Evolutionary conservation across 2,329 filamentous ascomycete genomes (phyloP).

Genomic region (Ilyonectria robusta): DNA sequence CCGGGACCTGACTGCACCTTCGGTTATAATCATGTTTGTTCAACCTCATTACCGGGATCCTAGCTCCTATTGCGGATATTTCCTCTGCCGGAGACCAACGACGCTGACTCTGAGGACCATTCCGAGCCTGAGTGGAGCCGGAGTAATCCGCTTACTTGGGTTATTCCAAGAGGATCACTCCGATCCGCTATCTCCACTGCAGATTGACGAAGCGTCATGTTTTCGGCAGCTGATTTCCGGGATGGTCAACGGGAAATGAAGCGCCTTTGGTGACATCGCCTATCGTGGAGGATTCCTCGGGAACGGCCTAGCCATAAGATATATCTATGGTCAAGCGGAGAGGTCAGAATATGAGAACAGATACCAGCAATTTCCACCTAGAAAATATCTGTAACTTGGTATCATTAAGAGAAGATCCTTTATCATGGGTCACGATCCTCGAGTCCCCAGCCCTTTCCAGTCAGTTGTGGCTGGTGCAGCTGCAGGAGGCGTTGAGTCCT

Average conservation of each 20-base stretch:
- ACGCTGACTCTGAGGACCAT: not conserved
- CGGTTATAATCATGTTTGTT: not conserved
- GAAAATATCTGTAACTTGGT: not conserved
- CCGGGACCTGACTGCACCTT: not conserved
- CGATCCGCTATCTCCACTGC: not conserved
- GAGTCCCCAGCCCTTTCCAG: constrained; percentile 16
- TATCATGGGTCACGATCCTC: not conserved
- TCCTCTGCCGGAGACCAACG: not conserved
- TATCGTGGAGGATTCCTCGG: not conserved
- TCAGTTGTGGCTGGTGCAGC: constrained; percentile 22
- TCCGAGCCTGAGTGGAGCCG: not conserved
- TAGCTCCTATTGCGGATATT: not conserved
- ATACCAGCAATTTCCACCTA: not conserved
- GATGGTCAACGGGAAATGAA: not conserved
- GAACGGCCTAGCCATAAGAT: not conserved
- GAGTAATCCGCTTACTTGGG: not conserved
- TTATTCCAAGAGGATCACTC: not conserved
- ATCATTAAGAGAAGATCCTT: not conserved
- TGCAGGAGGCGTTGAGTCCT: constrained; percentile 23
- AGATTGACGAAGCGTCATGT: not conserved
- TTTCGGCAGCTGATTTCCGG: not conserved
- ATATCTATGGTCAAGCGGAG: not conserved
- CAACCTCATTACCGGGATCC: not conserved
- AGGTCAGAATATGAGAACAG: not conserved
- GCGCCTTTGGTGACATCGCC: not conserved